Evolutionary conservation across 441 rosid genomes (phyloP).

Genomic region (Geranium incanum): DNA sequence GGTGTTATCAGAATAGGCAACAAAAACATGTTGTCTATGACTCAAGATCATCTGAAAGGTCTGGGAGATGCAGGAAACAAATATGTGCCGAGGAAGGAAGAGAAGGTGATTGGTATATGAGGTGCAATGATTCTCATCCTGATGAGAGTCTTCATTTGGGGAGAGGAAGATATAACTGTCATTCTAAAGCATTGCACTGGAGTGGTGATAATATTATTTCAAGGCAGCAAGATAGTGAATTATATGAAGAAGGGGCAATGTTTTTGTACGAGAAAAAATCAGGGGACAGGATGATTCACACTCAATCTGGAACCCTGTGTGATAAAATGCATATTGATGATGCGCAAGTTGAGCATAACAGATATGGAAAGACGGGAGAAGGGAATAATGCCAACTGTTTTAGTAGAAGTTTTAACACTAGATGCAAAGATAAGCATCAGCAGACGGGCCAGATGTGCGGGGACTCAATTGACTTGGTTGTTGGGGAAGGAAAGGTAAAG

Average conservation of each 20-base stretch:
- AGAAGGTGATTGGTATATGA: slow-evolving; percentile 20
- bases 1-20: slow-evolving; percentile 23
- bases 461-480: slow-evolving; percentile 39
- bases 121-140: slow-evolving; percentile 18
- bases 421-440: slow-evolving; percentile 26
- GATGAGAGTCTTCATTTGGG: slow-evolving; percentile 18
- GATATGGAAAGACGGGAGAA: slow-evolving; percentile 24
- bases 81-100: slow-evolving; percentile 24
- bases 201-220: slow-evolving; percentile 24
- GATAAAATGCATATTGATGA: slow-evolving; percentile 23
- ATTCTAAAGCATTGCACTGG: slow-evolving; percentile 20
- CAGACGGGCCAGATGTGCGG: slow-evolving; percentile 27
- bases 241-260: slow-evolving; percentile 26
- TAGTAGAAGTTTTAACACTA: slow-evolving; percentile 23
- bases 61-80: slow-evolving; percentile 22
- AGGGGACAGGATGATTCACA: slow-evolving; percentile 19
- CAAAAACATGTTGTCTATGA: slow-evolving; percentile 24
- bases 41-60: slow-evolving; percentile 19
- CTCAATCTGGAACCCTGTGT: slow-evolving; percentile 23
- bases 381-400: slow-evolving; percentile 19
- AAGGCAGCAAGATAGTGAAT: slow-evolving; percentile 27
- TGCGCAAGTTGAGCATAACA: slow-evolving; percentile 22
- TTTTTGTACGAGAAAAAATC: slow-evolving; percentile 24
- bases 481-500: slow-evolving; percentile 56
- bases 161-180: slow-evolving; percentile 26